Evolutionary conservation across 129 eudicot species (phyloP), one percentile per base, ranked within the genome.

Genomic region (Escallonia rubra): DNA sequence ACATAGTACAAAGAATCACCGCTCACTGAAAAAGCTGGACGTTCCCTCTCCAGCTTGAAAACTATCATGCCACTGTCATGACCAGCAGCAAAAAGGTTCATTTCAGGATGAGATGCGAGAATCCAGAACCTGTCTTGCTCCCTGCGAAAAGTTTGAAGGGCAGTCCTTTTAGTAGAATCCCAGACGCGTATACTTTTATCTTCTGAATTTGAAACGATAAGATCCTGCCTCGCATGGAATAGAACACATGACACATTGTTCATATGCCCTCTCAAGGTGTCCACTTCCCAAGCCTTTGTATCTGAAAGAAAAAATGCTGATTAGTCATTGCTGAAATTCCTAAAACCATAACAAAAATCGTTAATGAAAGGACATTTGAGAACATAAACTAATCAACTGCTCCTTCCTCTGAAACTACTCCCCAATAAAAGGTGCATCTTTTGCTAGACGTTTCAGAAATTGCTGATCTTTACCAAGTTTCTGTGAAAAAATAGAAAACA

Each of bases 251-350:
- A 81, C 14, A 81, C 86, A 62, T 81, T 81, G 57, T 81, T 81
- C 86, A 76, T 81, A 70, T 81, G 86, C 47, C 86, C 86, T 73
- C 86, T 64, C 80, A 81, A 77, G 8, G 86, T 81, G 63, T 81
- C 86, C 71, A 81, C 86, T 61, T 81, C 86, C 86, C 86, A 81
- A 41, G 86, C 86, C 77, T 81, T 81, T 59, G 86, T 77, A 61
- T 81, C 86, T 81, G 77, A 16, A 43, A 45, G 62, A 8, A 62
- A 10, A 46, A 53, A 57, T 8, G 34, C 34, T 23, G 34, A 23
- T 23, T 23, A 23, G 34, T 23, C 34, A 23, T 23, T 23, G 34
- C 4, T 54, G 59, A 12, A 13, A 54, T 13, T 54, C 14, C 57
- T 52, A 52, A 52, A 52, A 52, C 57, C 9, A 11, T 11, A 52